phyloP scores from a whole-genome alignment of 140 eudicot genomes.

The Anethum foeniculum region DNA sequence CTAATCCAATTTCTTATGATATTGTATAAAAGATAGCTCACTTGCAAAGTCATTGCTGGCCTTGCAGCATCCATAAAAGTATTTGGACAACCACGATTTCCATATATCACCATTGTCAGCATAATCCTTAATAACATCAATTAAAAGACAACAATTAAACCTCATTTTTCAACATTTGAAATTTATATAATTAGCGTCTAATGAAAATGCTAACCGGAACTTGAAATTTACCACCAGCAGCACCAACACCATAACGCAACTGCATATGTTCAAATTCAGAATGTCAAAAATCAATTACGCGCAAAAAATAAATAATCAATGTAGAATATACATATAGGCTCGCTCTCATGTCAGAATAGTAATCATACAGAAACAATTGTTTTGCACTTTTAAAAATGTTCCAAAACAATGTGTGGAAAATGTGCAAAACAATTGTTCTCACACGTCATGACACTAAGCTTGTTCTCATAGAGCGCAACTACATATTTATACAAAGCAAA shows the following conservation, averaged over 20 bases:
- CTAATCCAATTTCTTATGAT: background rate
- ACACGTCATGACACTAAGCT: background rate
- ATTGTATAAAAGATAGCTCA: background rate
- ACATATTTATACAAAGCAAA: too few species aligned
- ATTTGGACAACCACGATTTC: constrained; percentile 6
- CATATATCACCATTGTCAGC: constrained; percentile 6
- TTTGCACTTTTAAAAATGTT: background rate
- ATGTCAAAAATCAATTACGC: background rate
- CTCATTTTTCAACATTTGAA: background rate
- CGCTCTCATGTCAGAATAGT: too few species aligned
- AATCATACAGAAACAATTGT: background rate
- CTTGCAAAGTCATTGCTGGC: constrained; percentile 15
- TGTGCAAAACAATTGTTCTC: background rate
- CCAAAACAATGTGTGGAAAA: background rate
- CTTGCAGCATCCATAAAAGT: constrained; percentile 13
- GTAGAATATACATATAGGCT: background rate
- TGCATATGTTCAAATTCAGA: background rate
- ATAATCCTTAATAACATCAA: background rate
- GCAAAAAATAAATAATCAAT: background rate
- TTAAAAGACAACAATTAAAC: background rate
- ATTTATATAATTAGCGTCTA: background rate
- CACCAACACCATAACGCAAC: background rate
- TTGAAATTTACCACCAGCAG: background rate
- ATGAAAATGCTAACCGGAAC: background rate
- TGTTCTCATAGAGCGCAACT: too few species aligned